Base-by-base conservation (phyloP, 768 basidiomycete species). In the Leccinum ochraceum region DNA sequence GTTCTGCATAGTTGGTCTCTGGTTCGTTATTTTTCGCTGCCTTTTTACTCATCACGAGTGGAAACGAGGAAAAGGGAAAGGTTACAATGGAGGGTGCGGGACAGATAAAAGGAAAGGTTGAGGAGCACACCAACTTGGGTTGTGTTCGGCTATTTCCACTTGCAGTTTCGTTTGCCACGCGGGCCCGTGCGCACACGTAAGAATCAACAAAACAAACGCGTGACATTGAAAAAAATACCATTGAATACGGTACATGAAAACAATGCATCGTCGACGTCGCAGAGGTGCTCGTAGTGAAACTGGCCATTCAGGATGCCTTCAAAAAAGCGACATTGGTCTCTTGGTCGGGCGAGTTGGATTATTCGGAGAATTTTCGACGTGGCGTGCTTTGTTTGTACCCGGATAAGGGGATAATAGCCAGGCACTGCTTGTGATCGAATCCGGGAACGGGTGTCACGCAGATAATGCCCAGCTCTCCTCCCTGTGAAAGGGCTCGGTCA, bases 1-100 rank as follows among this genome's bases (percentile, higher is more conserved):
- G 87, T 58, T 82, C 71, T 24, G 82, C 81, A 74, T 91, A 96
- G 51, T 79, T 78, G 13, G 79, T 72, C 62, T 71, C 72, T 64
- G 76, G 71, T 64, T 81, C 72, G 39, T 66, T 70, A 48, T 75
- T 71, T 70, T 79, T 77, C 51, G 75, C 64, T 54, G 73, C 72
- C 77, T 86, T 87, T 80, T 85, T 86, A 77, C 74, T 79, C 77
- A 80, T 80, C 66, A 57, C 66, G 61, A 58, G 49, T 34, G 57
- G 58, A 36, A 62, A 56, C 53, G 58, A 65, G 50, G 63, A 54
- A 44, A 57, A 54, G 54, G 60, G 60, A 49, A 65, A 56, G 50
- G 62, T 68, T 67, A 62, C 9, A 64, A 54, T 58, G 62, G 66
- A 63, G 30, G 67, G 64, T 62, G 74, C 71, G 71, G 71, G 64